Base-by-base conservation (phyloP, 768 basidiomycete species). In the Tulasnella sp. region DNA sequence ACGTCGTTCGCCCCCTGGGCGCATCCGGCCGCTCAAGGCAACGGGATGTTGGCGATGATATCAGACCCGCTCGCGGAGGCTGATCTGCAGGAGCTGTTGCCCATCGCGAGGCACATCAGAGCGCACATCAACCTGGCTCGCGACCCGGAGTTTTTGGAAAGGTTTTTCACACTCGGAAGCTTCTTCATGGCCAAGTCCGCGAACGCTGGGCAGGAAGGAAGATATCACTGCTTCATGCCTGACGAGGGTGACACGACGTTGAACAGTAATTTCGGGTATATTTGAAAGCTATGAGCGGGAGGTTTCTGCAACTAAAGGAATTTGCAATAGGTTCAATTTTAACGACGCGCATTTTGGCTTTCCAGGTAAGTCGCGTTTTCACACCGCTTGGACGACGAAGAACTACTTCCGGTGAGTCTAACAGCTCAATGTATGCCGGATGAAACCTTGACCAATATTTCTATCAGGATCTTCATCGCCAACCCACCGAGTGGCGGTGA, bases 311-410 rank as follows among this genome's bases (percentile, higher is more conserved):
- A n/a, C n/a, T n/a, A n/a, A n/a, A n/a, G n/a, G n/a, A 49, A 49
- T 27, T 11, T 52, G 15, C 22, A 19, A 48, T 19, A 62, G 62
- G 7, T 42, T 41, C 51, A 60, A 62, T 25, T 62, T 61, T 50
- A 62, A 61, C 48, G 62, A 46, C 19, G 61, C 50, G 15, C 62
- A 62, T 27, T 62, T 62, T 62, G 62, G 62, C 19, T 62, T 53
- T 31, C 59, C 59, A 19, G 61, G 61, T 2, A 31, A 31, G n/a
- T 21, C 62, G 38, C 45, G 60, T 19, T 60, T 53, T 22, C 49
- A 53, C 24, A 62, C 62, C 4, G 15, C 42, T n/a, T 53, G 41
- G 61, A 19, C 45, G 17, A 27, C 57, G 19, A 21, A 24, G 46
- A 59, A 51, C 31, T 59, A 59, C 31, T 59, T 59, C 48, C n/a